These are phyloP conservation scores for Candida sithepensis DNA, from an alignment of 805 yeast species.

Conservation along the genomic window DNA sequence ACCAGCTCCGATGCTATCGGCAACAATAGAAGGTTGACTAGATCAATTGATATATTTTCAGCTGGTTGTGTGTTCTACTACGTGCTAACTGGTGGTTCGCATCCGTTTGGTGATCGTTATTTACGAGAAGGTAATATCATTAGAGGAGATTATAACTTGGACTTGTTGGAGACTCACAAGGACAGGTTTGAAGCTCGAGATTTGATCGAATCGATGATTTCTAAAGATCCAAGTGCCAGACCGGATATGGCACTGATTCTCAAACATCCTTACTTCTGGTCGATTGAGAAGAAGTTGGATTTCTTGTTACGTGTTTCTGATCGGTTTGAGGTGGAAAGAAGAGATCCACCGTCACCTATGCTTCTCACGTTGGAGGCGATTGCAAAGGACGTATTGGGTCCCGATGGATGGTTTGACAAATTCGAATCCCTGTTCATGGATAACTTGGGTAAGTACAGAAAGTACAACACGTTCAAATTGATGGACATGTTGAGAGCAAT, in stretches of 20 bases:
- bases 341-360: constrained; percentile 60
- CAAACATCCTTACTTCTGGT: constrained; percentile 90
- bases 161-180: constrained; percentile 39
- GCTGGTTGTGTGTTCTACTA: constrained; percentile 93
- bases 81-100: constrained; percentile 75
- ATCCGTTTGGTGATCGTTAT: constrained; percentile 94
- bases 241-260: constrained; percentile 69
- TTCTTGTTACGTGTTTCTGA: constrained; percentile 87
- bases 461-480: constrained; percentile 72
- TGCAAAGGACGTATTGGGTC: constrained; percentile 59
- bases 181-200: constrained; percentile 66
- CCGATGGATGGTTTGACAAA: constrained; percentile 71
- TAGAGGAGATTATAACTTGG: constrained; percentile 54
- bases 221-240: constrained; percentile 59
- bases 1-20: constrained; percentile 8
- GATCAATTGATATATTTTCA: constrained; percentile 91
- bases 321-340: constrained; percentile 88
- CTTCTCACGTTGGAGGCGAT: constrained; percentile 61
- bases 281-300: constrained; percentile 65
- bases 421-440: constrained; percentile 74
- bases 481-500: constrained; percentile 87
- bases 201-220: constrained; percentile 70
- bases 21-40: constrained; percentile 61
- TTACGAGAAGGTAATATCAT: constrained; percentile 86
- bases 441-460: constrained; percentile 86